Evolutionary conservation across 2,329 filamentous ascomycete species (phyloP), one percentile per base, ranked within the genome.

Genomic region (Colletotrichum sojae): DNA sequence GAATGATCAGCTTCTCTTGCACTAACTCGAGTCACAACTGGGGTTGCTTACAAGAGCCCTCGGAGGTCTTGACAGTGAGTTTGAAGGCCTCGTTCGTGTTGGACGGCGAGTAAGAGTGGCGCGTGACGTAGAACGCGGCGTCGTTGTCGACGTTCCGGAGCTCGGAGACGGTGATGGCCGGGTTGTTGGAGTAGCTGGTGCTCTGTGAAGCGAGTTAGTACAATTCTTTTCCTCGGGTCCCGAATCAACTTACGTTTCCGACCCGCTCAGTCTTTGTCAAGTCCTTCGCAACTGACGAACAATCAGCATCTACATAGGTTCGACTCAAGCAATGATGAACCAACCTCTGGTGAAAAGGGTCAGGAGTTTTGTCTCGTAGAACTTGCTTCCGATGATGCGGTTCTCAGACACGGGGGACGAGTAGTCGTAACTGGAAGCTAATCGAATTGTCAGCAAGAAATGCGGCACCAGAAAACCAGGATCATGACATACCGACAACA

Each of bases 371-470:
- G 88, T 90, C 76, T 91, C 89, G 66, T 87, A 87, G 74, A 86
- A 91, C 74, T 91, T 91, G 72, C 83, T 83, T 51, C 85, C 84
- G 20, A 91, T 86, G 10, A 80, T 80, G 13, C 89, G 83, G 72
- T 86, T 86, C 74, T 90, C 88, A 1, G 85, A 86, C 16, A 91
- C 88, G 0, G 89, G 88, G 4, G 88, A 86, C 5, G 86, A 88
- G 75, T 91, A 91, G 74, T 91, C 89, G 71, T 91, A 91, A 39
- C 86, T 89, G 3, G 86, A 88, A 1, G 84, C 88, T 71, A 4
- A 12, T 18, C 25, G 15, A 3, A 18, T 10, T 5, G 25, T 67
- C 20, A 64, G 59, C 25, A 39, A 9, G 15, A 6, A 27, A 5
- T 16, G 18, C 13, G 16, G 6, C 45, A 5, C 36, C 36, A 49